Conservation (phyloP, 768 basidiomycete species). For the Lenzites betulinus region DNA sequence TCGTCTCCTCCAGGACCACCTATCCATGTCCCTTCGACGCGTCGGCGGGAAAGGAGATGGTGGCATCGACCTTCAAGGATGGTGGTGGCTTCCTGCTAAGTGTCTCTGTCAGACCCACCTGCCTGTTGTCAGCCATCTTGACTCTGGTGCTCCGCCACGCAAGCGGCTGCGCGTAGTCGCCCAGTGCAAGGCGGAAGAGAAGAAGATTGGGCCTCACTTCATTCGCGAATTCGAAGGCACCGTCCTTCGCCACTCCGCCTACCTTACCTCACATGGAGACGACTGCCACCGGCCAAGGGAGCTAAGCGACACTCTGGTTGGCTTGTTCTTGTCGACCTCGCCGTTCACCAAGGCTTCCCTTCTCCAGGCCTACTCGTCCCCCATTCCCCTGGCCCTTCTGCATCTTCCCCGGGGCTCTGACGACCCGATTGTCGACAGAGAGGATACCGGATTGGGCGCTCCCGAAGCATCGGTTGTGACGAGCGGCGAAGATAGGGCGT, state of each 20-base stretch:
- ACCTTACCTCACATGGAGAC: too few species aligned
- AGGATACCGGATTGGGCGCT: neutral
- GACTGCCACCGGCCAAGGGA: neutral
- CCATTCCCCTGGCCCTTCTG: slow-evolving; percentile 77
- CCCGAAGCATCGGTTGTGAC: too few species aligned
- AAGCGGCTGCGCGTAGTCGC: slow-evolving; percentile 74
- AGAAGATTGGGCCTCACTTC: slow-evolving; percentile 74
- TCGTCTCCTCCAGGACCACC: slow-evolving; percentile 54
- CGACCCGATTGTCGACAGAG: neutral
- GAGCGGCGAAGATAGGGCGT: neutral
- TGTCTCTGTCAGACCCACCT: neutral
- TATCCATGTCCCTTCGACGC: slow-evolving; percentile 79
- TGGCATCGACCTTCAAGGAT: slow-evolving; percentile 85
- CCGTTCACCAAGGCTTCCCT: slow-evolving; percentile 73
- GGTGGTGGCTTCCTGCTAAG: slow-evolving; percentile 82
- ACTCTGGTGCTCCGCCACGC: slow-evolving; percentile 28
- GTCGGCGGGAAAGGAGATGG: slow-evolving; percentile 91
- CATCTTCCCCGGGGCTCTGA: slow-evolving; percentile 55
- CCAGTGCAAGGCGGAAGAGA: slow-evolving; percentile 92
- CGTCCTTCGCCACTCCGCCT: slow-evolving; percentile 47
- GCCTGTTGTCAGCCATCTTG: neutral
- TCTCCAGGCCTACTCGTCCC: slow-evolving; percentile 70
- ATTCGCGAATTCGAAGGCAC: slow-evolving; percentile 95
- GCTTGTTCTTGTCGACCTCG: slow-evolving; percentile 79
- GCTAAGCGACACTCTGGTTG: slow-evolving; percentile 48